phyloP scores from a whole-genome alignment of 441 rosid genomes.

The Jatropha multifida region DNA sequence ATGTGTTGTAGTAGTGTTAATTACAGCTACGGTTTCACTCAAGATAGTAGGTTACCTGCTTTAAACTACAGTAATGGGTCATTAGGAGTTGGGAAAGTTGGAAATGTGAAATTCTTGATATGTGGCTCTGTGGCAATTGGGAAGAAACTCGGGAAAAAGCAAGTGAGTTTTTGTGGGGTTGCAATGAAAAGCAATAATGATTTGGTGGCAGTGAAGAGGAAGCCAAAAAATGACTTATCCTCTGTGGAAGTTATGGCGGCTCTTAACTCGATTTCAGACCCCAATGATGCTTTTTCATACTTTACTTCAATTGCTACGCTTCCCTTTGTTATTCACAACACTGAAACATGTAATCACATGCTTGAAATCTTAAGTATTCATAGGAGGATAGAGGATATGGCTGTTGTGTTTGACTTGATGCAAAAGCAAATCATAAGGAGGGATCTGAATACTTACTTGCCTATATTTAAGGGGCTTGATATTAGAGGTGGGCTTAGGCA shows the following conservation, averaged over 20 bases:
- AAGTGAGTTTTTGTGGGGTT: constrained; percentile 35
- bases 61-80: constrained; percentile 29
- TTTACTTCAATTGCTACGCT: constrained; percentile 55
- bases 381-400: constrained; percentile 64
- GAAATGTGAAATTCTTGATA: constrained; percentile 35
- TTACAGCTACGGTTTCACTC: constrained; percentile 35
- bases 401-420: constrained; percentile 70
- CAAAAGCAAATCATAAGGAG: constrained; percentile 73
- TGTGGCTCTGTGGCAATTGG: constrained; percentile 36
- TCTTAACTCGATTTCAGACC: constrained; percentile 54
- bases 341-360: constrained; percentile 76
- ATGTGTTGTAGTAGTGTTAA: constrained; percentile 40
- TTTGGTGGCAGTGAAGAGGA: constrained; percentile 34
- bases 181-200: constrained; percentile 36
- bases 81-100: constrained; percentile 31
- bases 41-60: constrained; percentile 26
- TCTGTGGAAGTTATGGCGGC: constrained; percentile 50
- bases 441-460: constrained; percentile 60
- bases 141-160: constrained; percentile 40
- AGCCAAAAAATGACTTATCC: constrained; percentile 33
- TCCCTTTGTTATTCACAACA: constrained; percentile 58
- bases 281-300: constrained; percentile 54
- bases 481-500: constrained; percentile 68
- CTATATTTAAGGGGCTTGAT: constrained; percentile 54
- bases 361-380: constrained; percentile 70